Evolutionary conservation across 768 basidiomycete genomes (phyloP), one percentile per base, ranked within the genome.

Genomic region (Suillus cothurnatus): DNA sequence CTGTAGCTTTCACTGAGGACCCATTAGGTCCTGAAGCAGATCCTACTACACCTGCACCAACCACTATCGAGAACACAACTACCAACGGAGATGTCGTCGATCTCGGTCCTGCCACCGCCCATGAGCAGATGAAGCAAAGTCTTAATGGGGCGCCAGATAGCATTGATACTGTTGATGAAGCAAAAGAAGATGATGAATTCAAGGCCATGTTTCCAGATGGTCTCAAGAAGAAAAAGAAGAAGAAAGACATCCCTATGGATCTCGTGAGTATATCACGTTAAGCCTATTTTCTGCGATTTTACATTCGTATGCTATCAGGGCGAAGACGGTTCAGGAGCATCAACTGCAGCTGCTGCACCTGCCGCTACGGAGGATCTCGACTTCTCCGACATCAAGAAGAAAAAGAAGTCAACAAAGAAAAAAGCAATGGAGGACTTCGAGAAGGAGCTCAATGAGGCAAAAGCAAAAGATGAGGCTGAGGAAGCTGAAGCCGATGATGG

Each of bases 311-410:
- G 64, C 60, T 36, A 61, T 62, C 68, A 90, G 89, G 87, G 81
- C 19, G 82, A 78, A 23, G 91, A 92, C 28, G 87, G 78, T 64
- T 87, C 90, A 21, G 89, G 87, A 28, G 80, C 88, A 32, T 86
- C 89, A 0, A 89, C 90, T 17, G 87, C 90, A 21, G 71, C 70
- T 5, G 70, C 69, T 28, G 61, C 71, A 53, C 71, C 69, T 15
- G 66, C 83, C 64, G 82, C 82, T 6, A 81, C 86, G 14, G 94
- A 92, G 67, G 95, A 95, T 71, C 84, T 96, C 65, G 93, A 95
- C 80, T 98, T 98, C 76, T 94, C 92, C 8, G 97, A 98, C 75
- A 84, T 98, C 77, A 97, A 98, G 82, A 97, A 95, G 84, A 96
- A 96, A 83, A 96, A 95, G 81, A 95, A 95, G 74, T 80, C 85